phyloP scores from a whole-genome alignment of 2,329 filamentous ascomycete genomes.

The Phialocephala sp. region DNA sequence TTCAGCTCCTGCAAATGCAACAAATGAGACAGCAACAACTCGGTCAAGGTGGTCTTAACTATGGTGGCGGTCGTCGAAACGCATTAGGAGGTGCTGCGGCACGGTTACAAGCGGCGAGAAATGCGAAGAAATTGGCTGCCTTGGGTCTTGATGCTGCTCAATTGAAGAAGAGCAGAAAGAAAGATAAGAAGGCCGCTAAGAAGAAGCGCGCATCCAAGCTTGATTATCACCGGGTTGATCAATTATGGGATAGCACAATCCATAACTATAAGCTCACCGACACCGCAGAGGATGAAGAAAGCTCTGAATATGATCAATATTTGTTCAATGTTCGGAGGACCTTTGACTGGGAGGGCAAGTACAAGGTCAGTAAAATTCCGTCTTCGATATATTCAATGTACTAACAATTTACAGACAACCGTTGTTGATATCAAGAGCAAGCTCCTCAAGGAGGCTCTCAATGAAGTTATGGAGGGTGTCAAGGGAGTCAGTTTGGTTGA shows the following conservation, averaged over 20 bases:
- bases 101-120: conserved; percentile 33
- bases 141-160: conserved; percentile 34
- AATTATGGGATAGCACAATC: conserved; percentile 62
- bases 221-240: conserved; percentile 74
- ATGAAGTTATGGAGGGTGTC: conserved; percentile 75
- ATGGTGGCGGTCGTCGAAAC: conserved; percentile 18
- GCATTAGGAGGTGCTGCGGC: conserved; percentile 26
- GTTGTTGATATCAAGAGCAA: conserved; percentile 87
- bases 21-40: conserved; percentile 36
- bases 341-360: conserved; percentile 86
- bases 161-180: conserved; percentile 37
- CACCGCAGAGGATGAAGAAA: conserved; percentile 65
- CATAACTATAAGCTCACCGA: conserved; percentile 73
- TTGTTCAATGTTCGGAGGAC: conserved; percentile 82
- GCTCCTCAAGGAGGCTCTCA: conserved; percentile 71
- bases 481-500: conserved; percentile 82
- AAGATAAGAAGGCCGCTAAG: conserved; percentile 47
- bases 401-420: conserved; percentile 51
- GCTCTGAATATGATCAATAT: conserved; percentile 75
- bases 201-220: conserved; percentile 55
- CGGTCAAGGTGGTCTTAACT: conserved; percentile 19
- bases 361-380: conserved; percentile 49
- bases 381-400: conserved; percentile 5
- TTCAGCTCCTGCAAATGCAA: conserved; percentile 35
- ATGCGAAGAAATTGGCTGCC: conserved; percentile 33